phyloP scores from a whole-genome alignment of 176 grass and related monocot genomes.

The Carex myosuroides region DNA sequence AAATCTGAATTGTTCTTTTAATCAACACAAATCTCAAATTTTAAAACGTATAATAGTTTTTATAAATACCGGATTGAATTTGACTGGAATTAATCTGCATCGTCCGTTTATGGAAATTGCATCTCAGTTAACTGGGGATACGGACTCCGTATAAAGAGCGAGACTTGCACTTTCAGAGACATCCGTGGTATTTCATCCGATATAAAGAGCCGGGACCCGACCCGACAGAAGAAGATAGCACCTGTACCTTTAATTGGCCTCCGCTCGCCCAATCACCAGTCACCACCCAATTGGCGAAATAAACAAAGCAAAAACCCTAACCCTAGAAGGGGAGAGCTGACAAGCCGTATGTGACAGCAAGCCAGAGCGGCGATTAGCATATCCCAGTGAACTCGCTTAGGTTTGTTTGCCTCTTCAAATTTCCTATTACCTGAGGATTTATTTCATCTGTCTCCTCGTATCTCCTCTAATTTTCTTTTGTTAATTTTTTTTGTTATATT shows the following conservation, averaged over 20 bases:
- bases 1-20: no score
- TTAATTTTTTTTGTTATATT: background rate
- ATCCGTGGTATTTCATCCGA: background rate
- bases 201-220: background rate
- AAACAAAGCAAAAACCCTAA: conserved; percentile 1
- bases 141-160: no score
- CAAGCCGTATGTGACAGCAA: background rate
- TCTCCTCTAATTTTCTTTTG: background rate
- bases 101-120: no score
- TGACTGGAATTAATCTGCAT: no score
- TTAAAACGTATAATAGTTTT: no score
- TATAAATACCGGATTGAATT: no score
- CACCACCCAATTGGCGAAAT: background rate
- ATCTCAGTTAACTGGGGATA: no score
- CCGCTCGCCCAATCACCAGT: background rate
- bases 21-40: no score
- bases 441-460: background rate
- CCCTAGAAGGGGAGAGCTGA: background rate
- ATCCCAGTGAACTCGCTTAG: background rate
- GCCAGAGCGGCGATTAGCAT: background rate
- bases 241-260: background rate
- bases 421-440: no score
- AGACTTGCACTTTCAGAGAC: no score
- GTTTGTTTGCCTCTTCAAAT: background rate
- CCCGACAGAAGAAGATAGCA: background rate